Evolutionary conservation across 306 rosid genomes (phyloP).

Genomic region (Quercus cerris): DNA sequence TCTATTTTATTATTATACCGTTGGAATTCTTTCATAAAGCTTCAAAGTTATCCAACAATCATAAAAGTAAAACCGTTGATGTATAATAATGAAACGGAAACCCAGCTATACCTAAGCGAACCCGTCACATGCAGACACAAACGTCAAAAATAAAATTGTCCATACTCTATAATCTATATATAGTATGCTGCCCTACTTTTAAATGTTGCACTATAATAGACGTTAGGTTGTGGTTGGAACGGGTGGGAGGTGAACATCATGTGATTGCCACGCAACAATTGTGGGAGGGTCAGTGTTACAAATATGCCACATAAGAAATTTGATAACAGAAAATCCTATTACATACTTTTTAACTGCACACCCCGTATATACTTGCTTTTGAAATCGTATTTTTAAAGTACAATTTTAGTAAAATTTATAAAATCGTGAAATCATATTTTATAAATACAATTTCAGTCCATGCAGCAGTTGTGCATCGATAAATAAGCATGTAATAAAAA

Average conservation of each 20-base stretch:
- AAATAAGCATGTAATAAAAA: no score
- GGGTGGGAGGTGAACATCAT: slow-evolving; percentile 39
- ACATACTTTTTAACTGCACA: background rate
- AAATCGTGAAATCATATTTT: no score
- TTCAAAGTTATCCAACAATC: no score
- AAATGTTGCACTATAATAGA: slow-evolving; percentile 2
- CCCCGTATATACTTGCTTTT: no score
- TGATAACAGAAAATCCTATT: background rate
- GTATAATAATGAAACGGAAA: background rate
- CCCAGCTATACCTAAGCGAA: background rate
- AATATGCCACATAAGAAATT: slow-evolving; percentile 16
- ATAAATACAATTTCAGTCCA: no score
- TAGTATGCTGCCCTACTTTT: background rate
- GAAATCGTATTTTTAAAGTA: no score
- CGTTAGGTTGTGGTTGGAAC: slow-evolving; percentile 39
- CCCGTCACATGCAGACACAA: background rate
- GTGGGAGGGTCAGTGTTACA: slow-evolving; percentile 13
- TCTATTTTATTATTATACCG: no score
- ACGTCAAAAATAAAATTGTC: background rate
- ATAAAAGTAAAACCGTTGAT: background rate
- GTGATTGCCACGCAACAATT: slow-evolving; percentile 42
- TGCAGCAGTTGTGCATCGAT: no score
- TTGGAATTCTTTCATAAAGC: no score
- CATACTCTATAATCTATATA: background rate
- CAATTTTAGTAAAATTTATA: no score